Conservation (phyloP, 192 early-diverging fungal genomes). For the Gaertneriomyces semiglobifer region DNA sequence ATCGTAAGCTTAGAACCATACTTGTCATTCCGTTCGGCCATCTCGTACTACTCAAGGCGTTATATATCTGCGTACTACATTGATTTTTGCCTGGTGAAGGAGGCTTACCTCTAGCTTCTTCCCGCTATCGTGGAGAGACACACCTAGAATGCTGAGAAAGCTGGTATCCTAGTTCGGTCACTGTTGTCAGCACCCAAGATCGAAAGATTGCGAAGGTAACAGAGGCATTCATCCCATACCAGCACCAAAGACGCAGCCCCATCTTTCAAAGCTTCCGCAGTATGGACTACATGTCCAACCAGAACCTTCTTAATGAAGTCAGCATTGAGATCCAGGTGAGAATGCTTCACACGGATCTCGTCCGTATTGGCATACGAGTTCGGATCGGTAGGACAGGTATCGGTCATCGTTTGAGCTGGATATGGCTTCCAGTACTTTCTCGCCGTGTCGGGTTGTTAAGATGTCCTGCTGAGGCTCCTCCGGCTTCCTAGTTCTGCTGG, state of each 20-base stretch:
- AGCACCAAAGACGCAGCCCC: constrained; percentile 57
- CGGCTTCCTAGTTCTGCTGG: too few species aligned
- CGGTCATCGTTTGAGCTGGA: background rate
- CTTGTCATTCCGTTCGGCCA: constrained; percentile 55
- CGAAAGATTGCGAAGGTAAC: background rate
- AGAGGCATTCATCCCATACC: constrained; percentile 9
- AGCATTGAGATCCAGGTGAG: constrained; percentile 70
- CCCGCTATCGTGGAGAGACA: background rate
- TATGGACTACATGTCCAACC: constrained; percentile 61
- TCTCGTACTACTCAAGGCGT: constrained; percentile 36
- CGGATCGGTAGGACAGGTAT: constrained; percentile 57
- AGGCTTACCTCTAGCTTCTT: too few species aligned
- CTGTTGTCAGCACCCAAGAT: background rate
- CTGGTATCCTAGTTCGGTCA: background rate
- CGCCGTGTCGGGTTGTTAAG: too few species aligned
- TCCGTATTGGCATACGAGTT: constrained; percentile 79
- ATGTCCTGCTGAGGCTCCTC: too few species aligned
- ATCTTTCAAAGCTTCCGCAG: constrained; percentile 51
- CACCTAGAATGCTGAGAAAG: constrained; percentile 1
- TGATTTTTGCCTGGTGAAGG: too few species aligned
- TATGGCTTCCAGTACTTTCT: too few species aligned
- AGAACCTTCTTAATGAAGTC: constrained; percentile 75
- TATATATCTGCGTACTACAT: too few species aligned
- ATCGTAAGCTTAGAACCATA: constrained; percentile 75
- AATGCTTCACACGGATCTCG: constrained; percentile 68